Conservation (phyloP, 352 stramenopile species). For the Phytopythium kandeliae region DNA sequence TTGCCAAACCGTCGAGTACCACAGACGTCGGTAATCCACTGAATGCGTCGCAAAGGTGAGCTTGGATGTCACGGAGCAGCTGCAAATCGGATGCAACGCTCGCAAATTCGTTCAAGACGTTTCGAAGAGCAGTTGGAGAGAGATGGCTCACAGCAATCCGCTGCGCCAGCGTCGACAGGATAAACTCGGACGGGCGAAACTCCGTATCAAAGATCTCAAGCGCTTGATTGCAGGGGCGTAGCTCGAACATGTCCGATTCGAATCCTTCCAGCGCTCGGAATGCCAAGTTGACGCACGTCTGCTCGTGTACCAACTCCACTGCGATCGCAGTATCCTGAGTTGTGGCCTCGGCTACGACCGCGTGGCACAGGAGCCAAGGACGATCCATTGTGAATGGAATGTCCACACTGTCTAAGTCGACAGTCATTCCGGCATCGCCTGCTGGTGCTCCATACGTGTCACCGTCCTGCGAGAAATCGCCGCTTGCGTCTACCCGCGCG, state of each 20-base stretch:
- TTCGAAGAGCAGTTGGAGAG: conserved; percentile 32
- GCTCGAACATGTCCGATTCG: conserved; percentile 47
- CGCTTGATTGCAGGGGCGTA: conserved; percentile 4
- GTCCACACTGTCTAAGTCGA: background rate
- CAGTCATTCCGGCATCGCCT: background rate
- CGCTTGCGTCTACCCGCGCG: background rate
- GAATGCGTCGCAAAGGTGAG: conserved; percentile 14
- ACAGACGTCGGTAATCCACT: conserved; percentile 15
- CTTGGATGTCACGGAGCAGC: conserved; percentile 36
- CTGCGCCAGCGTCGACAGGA: conserved; percentile 17
- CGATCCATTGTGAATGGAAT: conserved; percentile 26
- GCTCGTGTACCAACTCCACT: conserved; percentile 37
- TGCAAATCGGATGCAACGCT: conserved; percentile 38
- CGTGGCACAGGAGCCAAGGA: conserved; percentile 28
- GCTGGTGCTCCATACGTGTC: background rate
- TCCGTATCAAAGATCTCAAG: conserved; percentile 29
- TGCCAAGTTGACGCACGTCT: conserved; percentile 34
- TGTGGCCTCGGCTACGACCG: conserved; percentile 11
- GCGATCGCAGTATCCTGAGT: conserved; percentile 4
- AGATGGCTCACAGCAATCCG: conserved; percentile 37
- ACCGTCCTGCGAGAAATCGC: background rate
- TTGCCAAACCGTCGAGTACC: conserved; percentile 43
- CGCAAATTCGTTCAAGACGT: conserved; percentile 25
- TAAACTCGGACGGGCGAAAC: conserved; percentile 17
- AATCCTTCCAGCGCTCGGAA: conserved; percentile 58